phyloP scores from a whole-genome alignment of 257 asterid genomes.

The Henckelia pumila region DNA sequence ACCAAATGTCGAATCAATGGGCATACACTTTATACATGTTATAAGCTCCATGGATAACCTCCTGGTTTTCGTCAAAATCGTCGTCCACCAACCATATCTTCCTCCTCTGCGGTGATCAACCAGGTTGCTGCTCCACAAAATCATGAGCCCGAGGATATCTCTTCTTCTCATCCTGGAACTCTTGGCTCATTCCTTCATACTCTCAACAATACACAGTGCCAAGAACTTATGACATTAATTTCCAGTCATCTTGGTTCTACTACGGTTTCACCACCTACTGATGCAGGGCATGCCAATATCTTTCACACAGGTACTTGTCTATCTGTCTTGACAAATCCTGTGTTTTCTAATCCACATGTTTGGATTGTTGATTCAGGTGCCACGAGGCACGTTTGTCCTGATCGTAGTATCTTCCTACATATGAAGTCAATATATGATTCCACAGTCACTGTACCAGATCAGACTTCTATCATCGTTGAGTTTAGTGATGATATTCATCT shows the following conservation, averaged over 20 bases:
- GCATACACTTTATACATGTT: too few species aligned
- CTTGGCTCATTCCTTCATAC: background rate
- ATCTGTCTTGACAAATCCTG: background rate
- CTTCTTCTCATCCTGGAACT: fast-evolving
- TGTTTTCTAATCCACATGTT: background rate
- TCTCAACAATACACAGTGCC: background rate
- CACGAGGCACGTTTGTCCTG: background rate
- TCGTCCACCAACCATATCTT: too few species aligned
- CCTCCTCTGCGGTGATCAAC: background rate
- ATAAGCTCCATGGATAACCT: background rate
- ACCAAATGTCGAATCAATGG: background rate
- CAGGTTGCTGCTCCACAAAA: background rate
- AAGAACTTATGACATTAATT: background rate
- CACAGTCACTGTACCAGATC: too few species aligned
- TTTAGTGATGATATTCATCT: too few species aligned
- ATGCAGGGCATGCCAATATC: background rate
- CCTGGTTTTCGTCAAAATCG: background rate
- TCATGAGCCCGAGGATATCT: fast-evolving
- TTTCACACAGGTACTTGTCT: background rate
- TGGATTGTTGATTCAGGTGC: background rate
- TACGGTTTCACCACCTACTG: background rate
- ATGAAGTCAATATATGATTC: too few species aligned
- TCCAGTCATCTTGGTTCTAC: background rate
- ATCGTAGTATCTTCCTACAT: too few species aligned
- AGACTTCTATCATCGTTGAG: too few species aligned